Base-by-base conservation (phyloP, 345 rosid genomes). In the Citrus unshiu region DNA sequence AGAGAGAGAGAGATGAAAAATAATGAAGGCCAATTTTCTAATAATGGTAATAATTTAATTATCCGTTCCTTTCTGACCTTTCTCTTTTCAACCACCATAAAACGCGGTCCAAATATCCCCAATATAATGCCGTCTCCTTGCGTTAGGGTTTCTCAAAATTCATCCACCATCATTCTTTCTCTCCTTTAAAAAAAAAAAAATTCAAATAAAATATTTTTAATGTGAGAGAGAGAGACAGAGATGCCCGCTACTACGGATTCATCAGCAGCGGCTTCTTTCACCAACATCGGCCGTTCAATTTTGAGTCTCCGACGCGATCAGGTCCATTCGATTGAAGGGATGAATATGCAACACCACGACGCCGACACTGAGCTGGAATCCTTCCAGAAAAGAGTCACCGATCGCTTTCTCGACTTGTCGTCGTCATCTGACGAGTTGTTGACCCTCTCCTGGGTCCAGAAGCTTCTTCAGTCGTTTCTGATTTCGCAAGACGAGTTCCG, bases 211-310 rank as follows among this genome's bases (percentile, higher is more conserved):
- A 21, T 27, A 21, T 24, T 58, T 8, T 35, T 62, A 4, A 60
- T 82, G 54, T 62, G 80, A 89, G 72, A 78, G 57, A 18, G 58
- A 54, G 80, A 89, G 72, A 78, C 22, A 51, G 58, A 54, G 1
- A 91, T 91, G 95, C 92, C 90, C 74, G 88, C 90, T 0, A 85
- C 93, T 0, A 85, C 93, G 59, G 93, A 90, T 39, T 84, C 86
- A 29, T 54, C 58, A 18, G 58, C 77, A 51, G 57, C 79, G 46
- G 30, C 72, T 18, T 22, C 63, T 30, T 51, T 58, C 64, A 54
- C 51, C 14, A 60, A 74, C 63, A 22, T 85, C 67, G 85, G 88
- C 37, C 86, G 91, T 81, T 82, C 91, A 16, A 71, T 90, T 73
- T 72, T 90, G n/a, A 79, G 85, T 82, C 80, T 86, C 71, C 84